Percentiles rank a stretch among this genome's conserved stretches.
Conservation (phyloP, 352 stramenopile genomes). For the Phytophthora pini region DNA sequence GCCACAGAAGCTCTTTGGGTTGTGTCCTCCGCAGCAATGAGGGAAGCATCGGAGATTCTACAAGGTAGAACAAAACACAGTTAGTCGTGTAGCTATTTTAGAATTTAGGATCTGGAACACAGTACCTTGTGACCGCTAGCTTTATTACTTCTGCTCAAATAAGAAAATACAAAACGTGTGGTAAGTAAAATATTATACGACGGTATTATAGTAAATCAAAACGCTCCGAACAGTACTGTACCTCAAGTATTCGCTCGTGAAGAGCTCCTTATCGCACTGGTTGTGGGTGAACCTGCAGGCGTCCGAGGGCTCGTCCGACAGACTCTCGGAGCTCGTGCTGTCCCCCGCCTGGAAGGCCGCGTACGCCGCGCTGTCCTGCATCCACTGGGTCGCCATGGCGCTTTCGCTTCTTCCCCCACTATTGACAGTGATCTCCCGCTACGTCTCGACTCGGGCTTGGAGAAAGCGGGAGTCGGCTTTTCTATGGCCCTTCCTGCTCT, state of each 20-base stretch:
- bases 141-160: constrained; percentile 77
- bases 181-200: background rate
- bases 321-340: constrained; percentile 17
- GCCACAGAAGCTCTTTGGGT: constrained; percentile 87
- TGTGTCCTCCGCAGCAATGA: constrained; percentile 84
- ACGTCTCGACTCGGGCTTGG: background rate
- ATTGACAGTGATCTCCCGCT: no score
- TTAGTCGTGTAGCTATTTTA: background rate
- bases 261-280: constrained; percentile 80
- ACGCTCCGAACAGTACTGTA: constrained; percentile 7
- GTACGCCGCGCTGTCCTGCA: constrained; percentile 17
- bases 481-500: constrained; percentile 35
- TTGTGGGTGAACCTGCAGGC: constrained; percentile 65
- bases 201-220: background rate
- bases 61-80: constrained; percentile 6
- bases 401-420: background rate
- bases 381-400: constrained; percentile 35
- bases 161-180: no score
- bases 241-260: constrained; percentile 78
- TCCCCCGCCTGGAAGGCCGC: constrained; percentile 7
- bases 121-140: constrained; percentile 78
- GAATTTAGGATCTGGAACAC: constrained; percentile 2
- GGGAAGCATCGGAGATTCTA: constrained; percentile 85
- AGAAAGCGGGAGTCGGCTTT: constrained; percentile 28
- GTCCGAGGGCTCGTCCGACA: constrained; percentile 15